phyloP scores from a whole-genome alignment of 2,329 filamentous ascomycete species.

The Ophiostoma ips region DNA sequence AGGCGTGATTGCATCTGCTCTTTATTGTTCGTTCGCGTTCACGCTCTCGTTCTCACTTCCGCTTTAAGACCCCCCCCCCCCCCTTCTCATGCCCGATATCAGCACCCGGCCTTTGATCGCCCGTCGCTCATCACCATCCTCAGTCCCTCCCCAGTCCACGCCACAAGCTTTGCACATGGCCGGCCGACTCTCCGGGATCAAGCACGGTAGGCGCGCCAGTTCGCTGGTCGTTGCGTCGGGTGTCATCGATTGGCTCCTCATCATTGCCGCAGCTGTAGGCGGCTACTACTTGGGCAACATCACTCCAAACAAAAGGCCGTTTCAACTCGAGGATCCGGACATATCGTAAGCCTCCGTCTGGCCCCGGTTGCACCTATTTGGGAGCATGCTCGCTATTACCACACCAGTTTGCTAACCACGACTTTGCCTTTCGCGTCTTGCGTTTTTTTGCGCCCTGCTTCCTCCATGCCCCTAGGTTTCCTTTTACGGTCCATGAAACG shows the following conservation, averaged over 20 bases:
- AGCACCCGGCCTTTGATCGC: slow-evolving; percentile 6
- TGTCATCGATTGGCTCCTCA: slow-evolving; percentile 58
- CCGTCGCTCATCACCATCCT: background rate
- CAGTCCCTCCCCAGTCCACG: background rate
- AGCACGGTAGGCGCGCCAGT: background rate
- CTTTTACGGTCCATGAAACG: slow-evolving; percentile 55
- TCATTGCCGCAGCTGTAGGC: slow-evolving; percentile 44
- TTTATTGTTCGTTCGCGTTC: background rate
- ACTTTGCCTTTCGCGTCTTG: background rate
- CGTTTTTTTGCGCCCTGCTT: no score
- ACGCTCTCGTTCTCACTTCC: background rate
- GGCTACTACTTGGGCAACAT: slow-evolving; percentile 45
- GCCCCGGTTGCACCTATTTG: background rate
- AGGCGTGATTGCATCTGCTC: background rate
- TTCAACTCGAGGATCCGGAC: slow-evolving; percentile 56
- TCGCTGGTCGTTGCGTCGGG: slow-evolving; percentile 46
- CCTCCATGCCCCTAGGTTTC: no score
- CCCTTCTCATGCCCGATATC: slow-evolving; percentile 10
- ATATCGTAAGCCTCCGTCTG: slow-evolving; percentile 52
- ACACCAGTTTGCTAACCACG: background rate
- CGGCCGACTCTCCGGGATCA: background rate
- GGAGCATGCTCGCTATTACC: background rate
- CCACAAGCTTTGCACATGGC: background rate
- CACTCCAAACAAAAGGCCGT: slow-evolving; percentile 54
- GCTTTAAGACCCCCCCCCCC: background rate